These are phyloP conservation scores for Scortechinia acanthostroma DNA, from an alignment of 2,329 filamentous ascomycete genomes.

Conservation along the genomic window DNA sequence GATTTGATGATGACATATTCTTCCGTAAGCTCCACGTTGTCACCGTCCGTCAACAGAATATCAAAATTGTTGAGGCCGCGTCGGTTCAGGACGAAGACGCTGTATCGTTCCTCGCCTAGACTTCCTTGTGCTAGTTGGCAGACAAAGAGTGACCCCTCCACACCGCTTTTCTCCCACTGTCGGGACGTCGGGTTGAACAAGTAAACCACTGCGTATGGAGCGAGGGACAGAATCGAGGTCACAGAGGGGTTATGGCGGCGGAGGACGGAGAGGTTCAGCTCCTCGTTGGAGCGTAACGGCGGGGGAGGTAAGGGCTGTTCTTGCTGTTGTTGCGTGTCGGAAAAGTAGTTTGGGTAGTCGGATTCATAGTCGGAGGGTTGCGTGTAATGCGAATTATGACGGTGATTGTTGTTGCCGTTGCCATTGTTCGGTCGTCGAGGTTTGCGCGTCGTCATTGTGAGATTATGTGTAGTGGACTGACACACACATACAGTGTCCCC, in stretches of 20 bases:
- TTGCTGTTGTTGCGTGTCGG: constrained; percentile 43
- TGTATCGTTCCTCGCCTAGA: constrained; percentile 1
- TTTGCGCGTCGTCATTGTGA: background rate
- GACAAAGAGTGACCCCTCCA: constrained; percentile 85
- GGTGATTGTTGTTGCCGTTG: background rate
- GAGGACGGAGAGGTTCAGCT: constrained; percentile 81
- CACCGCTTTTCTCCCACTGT: constrained; percentile 76
- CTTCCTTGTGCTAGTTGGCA: constrained; percentile 30
- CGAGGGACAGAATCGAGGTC: constrained; percentile 68
- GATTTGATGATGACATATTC: constrained; percentile 52
- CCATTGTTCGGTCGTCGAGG: background rate
- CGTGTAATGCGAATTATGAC: background rate
- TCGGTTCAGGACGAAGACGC: background rate
- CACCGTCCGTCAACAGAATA: background rate
- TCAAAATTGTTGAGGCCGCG: background rate
- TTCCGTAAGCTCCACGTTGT: constrained; percentile 16
- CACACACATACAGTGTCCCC: too few species aligned
- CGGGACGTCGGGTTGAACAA: constrained; percentile 58
- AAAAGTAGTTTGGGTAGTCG: constrained; percentile 43
- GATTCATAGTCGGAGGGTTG: constrained; percentile 51
- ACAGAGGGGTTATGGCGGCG: constrained; percentile 74
- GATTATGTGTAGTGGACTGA: background rate
- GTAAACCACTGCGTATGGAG: constrained; percentile 82
- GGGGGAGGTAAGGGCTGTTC: constrained; percentile 20
- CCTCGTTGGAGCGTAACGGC: constrained; percentile 65